Evolutionary conservation across 768 basidiomycete genomes (phyloP).

Genomic region (Boletus reticulatus): DNA sequence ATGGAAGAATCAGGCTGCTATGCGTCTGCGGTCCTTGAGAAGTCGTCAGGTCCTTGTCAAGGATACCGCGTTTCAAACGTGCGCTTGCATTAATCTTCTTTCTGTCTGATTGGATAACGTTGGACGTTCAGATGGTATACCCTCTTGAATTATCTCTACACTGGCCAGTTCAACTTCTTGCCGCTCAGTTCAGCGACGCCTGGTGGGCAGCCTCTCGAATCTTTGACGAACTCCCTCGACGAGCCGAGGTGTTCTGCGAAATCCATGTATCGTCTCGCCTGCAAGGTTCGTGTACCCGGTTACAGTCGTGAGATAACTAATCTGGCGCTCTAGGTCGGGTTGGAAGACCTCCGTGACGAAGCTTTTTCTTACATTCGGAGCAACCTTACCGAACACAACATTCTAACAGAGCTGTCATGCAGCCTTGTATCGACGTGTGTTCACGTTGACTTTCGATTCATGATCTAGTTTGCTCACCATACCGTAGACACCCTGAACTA

Average conservation of each 20-base stretch:
- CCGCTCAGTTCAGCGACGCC: slow-evolving; percentile 24
- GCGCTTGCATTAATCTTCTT: background rate
- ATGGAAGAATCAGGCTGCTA: background rate
- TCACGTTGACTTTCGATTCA: background rate
- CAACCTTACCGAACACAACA: slow-evolving; percentile 22
- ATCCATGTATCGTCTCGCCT: slow-evolving; percentile 43
- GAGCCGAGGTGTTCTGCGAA: slow-evolving; percentile 35
- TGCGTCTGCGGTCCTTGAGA: slow-evolving; percentile 13
- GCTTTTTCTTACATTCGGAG: slow-evolving; percentile 14
- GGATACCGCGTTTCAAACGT: slow-evolving; percentile 30
- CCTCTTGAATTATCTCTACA: slow-evolving; percentile 41
- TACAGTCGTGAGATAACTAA: background rate
- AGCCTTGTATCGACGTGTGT: slow-evolving; percentile 16
- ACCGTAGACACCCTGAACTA: slow-evolving; percentile 8
- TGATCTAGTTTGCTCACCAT: background rate
- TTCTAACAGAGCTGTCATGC: slow-evolving; percentile 24
- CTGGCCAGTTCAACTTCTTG: slow-evolving; percentile 30
- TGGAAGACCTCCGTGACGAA: slow-evolving; percentile 18
- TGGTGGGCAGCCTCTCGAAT: background rate
- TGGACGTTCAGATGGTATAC: slow-evolving; percentile 36
- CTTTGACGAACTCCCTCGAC: slow-evolving; percentile 7
- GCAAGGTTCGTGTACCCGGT: slow-evolving; percentile 28
- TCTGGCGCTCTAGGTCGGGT: slow-evolving; percentile 7
- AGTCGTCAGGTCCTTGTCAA: slow-evolving; percentile 27
- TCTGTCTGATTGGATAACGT: background rate